phyloP scores from a whole-genome alignment of 345 rosid species.

The Pistacia atlantica region DNA sequence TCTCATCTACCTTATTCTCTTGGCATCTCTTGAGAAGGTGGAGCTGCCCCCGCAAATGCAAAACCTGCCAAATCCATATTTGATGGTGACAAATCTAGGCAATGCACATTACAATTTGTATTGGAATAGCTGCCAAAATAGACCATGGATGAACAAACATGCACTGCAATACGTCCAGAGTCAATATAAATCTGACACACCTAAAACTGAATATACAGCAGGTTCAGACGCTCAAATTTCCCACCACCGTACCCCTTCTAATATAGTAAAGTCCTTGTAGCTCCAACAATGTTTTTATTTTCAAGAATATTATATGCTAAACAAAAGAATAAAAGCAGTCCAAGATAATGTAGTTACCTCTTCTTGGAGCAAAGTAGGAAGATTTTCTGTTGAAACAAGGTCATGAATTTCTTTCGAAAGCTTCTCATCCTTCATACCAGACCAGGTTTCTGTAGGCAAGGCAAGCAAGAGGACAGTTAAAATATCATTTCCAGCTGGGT shows the following conservation, averaged over 20 bases:
- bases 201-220: not conserved
- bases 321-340: conserved; percentile 4
- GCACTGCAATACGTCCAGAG: not conserved
- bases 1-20: conserved; percentile 71
- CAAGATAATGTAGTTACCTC: conserved; percentile 53
- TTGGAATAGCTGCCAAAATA: no score
- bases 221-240: not conserved
- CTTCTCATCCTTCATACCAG: conserved; percentile 59
- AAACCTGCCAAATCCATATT: conserved; percentile 27
- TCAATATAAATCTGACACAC: not conserved
- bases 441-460: conserved; percentile 82
- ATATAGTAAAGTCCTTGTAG: not conserved
- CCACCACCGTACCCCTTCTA: not conserved
- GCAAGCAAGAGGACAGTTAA: conserved; percentile 82
- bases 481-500: conserved; percentile 65
- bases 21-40: conserved; percentile 21
- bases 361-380: conserved; percentile 82
- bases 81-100: not conserved
- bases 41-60: conserved; percentile 28
- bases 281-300: not conserved
- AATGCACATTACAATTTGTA: not conserved
- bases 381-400: conserved; percentile 54
- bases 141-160: no score
- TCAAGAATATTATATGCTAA: not conserved
- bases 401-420: conserved; percentile 52